Evolutionary conservation across 2,329 filamentous ascomycete genomes (phyloP), one percentile per base, ranked within the genome.

Genomic region (Claviceps spartinae): DNA sequence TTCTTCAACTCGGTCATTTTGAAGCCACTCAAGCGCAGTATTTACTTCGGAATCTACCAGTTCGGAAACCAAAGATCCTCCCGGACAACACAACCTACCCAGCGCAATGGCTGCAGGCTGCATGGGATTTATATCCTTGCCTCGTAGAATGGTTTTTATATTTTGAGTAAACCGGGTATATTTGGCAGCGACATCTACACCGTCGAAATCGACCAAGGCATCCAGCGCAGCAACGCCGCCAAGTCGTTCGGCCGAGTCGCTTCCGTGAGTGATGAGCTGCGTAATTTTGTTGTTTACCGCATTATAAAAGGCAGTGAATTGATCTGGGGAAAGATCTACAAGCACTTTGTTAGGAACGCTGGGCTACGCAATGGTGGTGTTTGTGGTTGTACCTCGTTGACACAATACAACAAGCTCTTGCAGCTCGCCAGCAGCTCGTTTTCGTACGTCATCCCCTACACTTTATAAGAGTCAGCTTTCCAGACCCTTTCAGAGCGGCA

Each of bases 21-120:
- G 91, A 53, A 98, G 79, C 87, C 90, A 97, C 71, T 98, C 93
- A 51, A 98, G 76, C 2, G 94, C 90, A 18, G 89, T 93, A 67
- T 96, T 94, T 55, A 97, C 90, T 69, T 98, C 91, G 51, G 89
- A 91, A 64, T 98, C 93, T 53, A 98, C 93, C 51, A 98, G 75
- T 67, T 97, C 91, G 7, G 91, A 94, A 45, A 95, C 95, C 57
- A 97, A 76, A 36, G 93, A 90, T 54, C 93, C 93, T 56, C 93
- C 93, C 0, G 93, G 93, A 59, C 88, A 84, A 55, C 91, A 95
- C 54, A 98, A 78, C 64, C 90, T 87, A 46, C 93, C 93, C 30
- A 98, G 76, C 4, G 91, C 90, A 58, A 86, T 82, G 43, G 93
- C 90, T 4, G 94, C 93, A 13, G 87, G 83, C 52, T 94, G 82